Evolutionary conservation across 2,329 filamentous ascomycete genomes (phyloP).

Genomic region (Rachicladosporium sp.): DNA sequence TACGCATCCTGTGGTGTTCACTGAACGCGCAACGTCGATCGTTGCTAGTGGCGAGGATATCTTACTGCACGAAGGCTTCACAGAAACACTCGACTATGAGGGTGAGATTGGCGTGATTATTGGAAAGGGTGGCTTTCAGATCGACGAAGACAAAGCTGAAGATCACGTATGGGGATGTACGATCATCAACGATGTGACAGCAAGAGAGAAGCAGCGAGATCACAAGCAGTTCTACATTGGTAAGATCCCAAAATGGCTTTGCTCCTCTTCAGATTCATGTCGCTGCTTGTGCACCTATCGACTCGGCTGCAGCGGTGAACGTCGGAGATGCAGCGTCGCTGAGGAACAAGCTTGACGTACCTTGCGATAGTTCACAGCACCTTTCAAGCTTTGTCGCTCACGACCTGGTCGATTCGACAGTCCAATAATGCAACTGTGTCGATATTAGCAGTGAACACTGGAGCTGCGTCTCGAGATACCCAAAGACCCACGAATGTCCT

Average conservation of each 20-base stretch:
- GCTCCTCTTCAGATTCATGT: slow-evolving; percentile 26
- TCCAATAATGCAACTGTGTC: too few relatives aligned
- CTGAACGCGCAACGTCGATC: slow-evolving; percentile 42
- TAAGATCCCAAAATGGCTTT: slow-evolving; percentile 42
- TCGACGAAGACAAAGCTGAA: slow-evolving; percentile 34
- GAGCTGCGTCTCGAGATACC: too few relatives aligned
- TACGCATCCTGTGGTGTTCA: slow-evolving; percentile 45
- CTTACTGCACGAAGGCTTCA: slow-evolving; percentile 35
- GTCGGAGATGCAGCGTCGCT: too few relatives aligned
- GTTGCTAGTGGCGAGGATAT: slow-evolving; percentile 38
- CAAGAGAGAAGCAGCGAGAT: slow-evolving; percentile 41
- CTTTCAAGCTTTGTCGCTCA: too few relatives aligned
- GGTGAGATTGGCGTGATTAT: slow-evolving; percentile 47
- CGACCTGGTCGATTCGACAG: too few relatives aligned
- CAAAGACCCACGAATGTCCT: too few relatives aligned
- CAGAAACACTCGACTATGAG: slow-evolving; percentile 42
- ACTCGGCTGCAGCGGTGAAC: too few relatives aligned
- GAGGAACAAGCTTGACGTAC: too few relatives aligned
- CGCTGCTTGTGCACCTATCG: too few relatives aligned
- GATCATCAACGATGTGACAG: slow-evolving; percentile 46
- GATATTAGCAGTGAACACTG: too few relatives aligned
- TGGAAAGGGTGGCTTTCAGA: slow-evolving; percentile 36
- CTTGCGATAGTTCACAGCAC: too few relatives aligned
- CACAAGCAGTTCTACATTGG: slow-evolving; percentile 51
- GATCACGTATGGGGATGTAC: slow-evolving; percentile 45